phyloP scores from a whole-genome alignment of 495 filamentous ascomycete genomes.

The Neurospora africana region DNA sequence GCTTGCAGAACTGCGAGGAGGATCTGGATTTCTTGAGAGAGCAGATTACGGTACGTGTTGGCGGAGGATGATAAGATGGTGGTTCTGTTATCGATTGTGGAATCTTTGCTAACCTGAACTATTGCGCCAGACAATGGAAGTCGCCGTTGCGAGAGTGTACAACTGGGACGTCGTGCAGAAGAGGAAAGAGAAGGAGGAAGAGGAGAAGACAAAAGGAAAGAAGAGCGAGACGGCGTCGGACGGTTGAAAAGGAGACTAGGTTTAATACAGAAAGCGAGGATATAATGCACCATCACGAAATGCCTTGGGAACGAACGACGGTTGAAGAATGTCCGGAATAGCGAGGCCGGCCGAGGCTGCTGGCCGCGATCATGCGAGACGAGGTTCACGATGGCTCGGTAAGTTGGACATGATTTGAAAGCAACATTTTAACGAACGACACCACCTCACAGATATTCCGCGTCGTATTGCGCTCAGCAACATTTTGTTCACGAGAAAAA shows the following conservation, averaged over 20 bases:
- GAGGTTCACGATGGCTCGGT: background rate
- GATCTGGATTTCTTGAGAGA: conserved; percentile 92
- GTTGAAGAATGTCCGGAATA: background rate
- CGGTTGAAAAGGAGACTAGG: conserved; percentile 9
- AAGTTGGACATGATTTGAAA: background rate
- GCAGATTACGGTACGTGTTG: conserved; percentile 73
- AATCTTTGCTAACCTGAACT: conserved; percentile 14
- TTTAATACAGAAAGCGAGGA: background rate
- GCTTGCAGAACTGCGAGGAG: conserved; percentile 79
- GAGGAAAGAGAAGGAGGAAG: conserved; percentile 75
- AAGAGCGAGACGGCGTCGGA: conserved; percentile 13
- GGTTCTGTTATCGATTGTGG: background rate
- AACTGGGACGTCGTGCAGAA: conserved; percentile 97
- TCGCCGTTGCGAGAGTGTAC: conserved; percentile 92
- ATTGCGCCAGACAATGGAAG: conserved; percentile 70
- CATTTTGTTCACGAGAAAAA: background rate
- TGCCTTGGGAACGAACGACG: background rate
- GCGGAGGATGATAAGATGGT: background rate
- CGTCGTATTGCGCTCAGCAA: background rate
- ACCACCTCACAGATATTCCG: background rate
- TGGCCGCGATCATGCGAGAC: background rate
- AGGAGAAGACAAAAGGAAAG: conserved; percentile 35
- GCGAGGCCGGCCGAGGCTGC: background rate
- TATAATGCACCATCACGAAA: background rate
- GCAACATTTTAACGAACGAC: background rate